Conservation (phyloP, 2,329 filamentous ascomycete genomes). For the Scytalidium lignicola region DNA sequence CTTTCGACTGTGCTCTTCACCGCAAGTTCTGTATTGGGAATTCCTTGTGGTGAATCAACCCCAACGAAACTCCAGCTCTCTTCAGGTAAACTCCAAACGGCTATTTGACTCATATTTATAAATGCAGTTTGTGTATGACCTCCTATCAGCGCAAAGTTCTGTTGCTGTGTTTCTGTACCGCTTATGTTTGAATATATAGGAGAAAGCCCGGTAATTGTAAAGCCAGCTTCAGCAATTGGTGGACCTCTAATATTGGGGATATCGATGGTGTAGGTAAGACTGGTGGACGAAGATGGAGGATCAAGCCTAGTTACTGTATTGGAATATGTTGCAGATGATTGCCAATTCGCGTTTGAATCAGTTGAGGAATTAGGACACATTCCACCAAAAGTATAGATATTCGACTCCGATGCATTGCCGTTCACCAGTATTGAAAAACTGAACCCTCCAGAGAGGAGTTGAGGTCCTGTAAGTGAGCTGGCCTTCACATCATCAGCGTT, state of each 20-base stretch:
- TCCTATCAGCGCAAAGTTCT: constrained; percentile 75
- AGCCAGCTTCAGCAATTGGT: constrained; percentile 79
- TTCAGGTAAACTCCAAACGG: constrained; percentile 80
- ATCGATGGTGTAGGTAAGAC: constrained; percentile 36
- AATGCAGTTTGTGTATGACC: constrained; percentile 81
- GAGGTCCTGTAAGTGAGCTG: constrained; percentile 38
- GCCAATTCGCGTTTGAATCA: constrained; percentile 49
- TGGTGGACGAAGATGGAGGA: constrained; percentile 37
- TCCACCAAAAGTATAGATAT: constrained; percentile 62
- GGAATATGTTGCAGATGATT: constrained; percentile 69
- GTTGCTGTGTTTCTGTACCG: constrained; percentile 63
- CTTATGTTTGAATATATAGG: constrained; percentile 66
- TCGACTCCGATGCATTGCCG: constrained; percentile 23
- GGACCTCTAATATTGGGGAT: constrained; percentile 44
- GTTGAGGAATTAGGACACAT: constrained; percentile 67
- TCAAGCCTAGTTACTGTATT: constrained; percentile 70
- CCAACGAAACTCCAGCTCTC: constrained; percentile 79
- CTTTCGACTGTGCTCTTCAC: constrained; percentile 31
- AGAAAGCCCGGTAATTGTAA: constrained; percentile 70
- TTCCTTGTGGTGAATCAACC: constrained; percentile 46
- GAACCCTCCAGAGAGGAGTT: constrained; percentile 47
- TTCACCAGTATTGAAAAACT: constrained; percentile 24
- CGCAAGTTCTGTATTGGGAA: constrained; percentile 50
- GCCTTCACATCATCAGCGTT: constrained; percentile 29
- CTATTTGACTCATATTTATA: constrained; percentile 90